Base-by-base conservation (phyloP, 169 alveolate species). In the Cryptosporidium baileyi region DNA sequence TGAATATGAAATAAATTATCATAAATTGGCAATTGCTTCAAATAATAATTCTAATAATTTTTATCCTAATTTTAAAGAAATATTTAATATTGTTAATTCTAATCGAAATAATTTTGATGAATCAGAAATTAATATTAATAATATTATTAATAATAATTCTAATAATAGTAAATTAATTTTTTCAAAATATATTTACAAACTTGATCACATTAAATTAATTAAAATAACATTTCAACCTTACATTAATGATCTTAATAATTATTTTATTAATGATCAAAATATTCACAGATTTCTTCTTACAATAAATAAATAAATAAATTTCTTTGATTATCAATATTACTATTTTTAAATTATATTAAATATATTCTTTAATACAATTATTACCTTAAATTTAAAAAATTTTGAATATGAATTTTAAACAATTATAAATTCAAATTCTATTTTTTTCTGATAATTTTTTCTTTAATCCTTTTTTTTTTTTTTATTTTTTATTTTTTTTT, bases 1-100 rank as follows among this genome's bases (percentile, higher is more conserved):
- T 41, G 85, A 74, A 32, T 74, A 34, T n/a, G 85, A 74, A 54
- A 57, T 74, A 11, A 74, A 74, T 32, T 74, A 74, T 26, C 85
- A 74, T 59, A 74, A 19, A 19, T 67, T 74, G 32, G 7, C 54
- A 41, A 54, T 59, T 30, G 85, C 85, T 4, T 74, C 85, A 8
- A 26, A 17, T 38, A 17, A 54, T 45, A 44, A 59, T 0, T 9
- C 49, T 34, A 52, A 26, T 11, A 26, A 38, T 28, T 24, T 44
- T 30, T 74, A 74, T 59, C 85, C 85, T 22, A 54, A 6, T 30
- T 47, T n/a, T 0, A 30, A 38, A 57, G 85, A 74, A 59, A 74
- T 74, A 38, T 38, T 57, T n/a, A 47, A 74, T 11, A 74, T 54
- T 28, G 32, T 74, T 6, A 49, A 28, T 24, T n/a, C 47, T 22